A percentile compares a stretch with the other conserved stretches of the same genome.
These are phyloP conservation scores for Tulasnella calospora DNA, from an alignment of 768 basidiomycete species.

Conservation along the genomic window DNA sequence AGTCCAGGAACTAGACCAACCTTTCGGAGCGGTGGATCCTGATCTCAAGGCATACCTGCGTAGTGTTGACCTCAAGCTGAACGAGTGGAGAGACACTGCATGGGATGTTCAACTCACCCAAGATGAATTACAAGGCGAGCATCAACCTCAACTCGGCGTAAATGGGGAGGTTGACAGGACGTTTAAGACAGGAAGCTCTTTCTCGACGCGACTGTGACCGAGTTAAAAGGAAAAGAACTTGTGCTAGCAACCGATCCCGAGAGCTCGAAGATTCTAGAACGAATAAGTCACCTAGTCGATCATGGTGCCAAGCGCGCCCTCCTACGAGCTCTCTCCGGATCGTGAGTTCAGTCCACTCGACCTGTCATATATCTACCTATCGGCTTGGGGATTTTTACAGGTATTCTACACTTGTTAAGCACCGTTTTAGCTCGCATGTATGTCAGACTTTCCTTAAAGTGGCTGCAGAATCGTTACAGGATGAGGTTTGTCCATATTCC, in stretches of 20 bases:
- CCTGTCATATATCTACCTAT: slow-evolving; percentile 19
- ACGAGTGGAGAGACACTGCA: slow-evolving; percentile 69
- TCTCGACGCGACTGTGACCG: slow-evolving; percentile 72
- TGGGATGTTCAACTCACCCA: slow-evolving; percentile 42
- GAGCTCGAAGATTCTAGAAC: slow-evolving; percentile 82
- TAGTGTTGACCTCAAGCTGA: slow-evolving; percentile 80
- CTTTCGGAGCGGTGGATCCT: slow-evolving; percentile 83
- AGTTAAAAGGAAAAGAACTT: slow-evolving; percentile 84
- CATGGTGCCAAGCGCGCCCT: slow-evolving; percentile 93
- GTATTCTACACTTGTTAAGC: slow-evolving; percentile 58
- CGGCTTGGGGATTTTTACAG: slow-evolving; percentile 37
- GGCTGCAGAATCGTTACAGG: not conserved
- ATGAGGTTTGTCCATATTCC: not conserved
- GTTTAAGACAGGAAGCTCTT: slow-evolving; percentile 66
- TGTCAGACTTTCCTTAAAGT: slow-evolving; percentile 72
- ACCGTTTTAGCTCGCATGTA: slow-evolving; percentile 94
- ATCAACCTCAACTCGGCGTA: slow-evolving; percentile 37
- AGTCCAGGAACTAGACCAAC: slow-evolving; percentile 43
- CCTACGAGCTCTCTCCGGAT: slow-evolving; percentile 77
- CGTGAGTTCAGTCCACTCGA: slow-evolving; percentile 52
- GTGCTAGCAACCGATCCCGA: slow-evolving; percentile 91
- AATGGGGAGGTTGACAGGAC: not conserved
- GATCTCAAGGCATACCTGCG: slow-evolving; percentile 92
- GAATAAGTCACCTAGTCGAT: slow-evolving; percentile 90
- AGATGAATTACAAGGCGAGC: slow-evolving; percentile 41